These are phyloP conservation scores for Huntiella moniliformis DNA, from an alignment of 2,329 filamentous ascomycete species.

Conservation along the genomic window DNA sequence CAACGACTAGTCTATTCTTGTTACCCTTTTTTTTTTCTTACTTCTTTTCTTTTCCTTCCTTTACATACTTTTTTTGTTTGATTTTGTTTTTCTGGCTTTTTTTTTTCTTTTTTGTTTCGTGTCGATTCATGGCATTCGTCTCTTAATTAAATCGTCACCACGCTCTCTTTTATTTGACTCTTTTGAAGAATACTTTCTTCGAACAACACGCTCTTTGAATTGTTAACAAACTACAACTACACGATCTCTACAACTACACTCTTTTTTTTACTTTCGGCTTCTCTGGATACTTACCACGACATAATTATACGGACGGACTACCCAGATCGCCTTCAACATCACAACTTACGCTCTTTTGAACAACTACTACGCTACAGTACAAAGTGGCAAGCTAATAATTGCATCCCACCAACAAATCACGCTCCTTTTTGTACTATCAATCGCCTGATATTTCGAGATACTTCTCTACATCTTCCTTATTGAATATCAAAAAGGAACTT, in stretches of 20 bases:
- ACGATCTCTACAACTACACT: slow-evolving; percentile 2
- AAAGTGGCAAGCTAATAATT: too few species aligned
- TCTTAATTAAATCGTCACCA: background rate
- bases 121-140: slow-evolving; percentile 15
- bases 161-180: background rate
- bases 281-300: too few species aligned
- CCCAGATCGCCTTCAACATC: too few species aligned
- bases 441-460: too few species aligned
- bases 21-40: background rate
- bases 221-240: slow-evolving; percentile 7
- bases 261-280: background rate
- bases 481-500: too few species aligned
- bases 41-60: background rate
- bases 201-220: too few species aligned
- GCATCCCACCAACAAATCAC: too few species aligned
- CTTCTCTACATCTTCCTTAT: too few species aligned
- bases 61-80: slow-evolving; percentile 20
- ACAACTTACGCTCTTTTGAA: too few species aligned
- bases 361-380: too few species aligned
- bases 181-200: background rate
- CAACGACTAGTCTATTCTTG: background rate
- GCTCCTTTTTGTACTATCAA: too few species aligned
- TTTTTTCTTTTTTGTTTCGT: slow-evolving; percentile 15
- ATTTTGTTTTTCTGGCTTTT: slow-evolving; percentile 19
- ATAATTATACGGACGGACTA: too few species aligned